These are phyloP conservation scores for Penicillium capsulatum DNA, from an alignment of 2,329 filamentous ascomycete species.

Conservation along the genomic window DNA sequence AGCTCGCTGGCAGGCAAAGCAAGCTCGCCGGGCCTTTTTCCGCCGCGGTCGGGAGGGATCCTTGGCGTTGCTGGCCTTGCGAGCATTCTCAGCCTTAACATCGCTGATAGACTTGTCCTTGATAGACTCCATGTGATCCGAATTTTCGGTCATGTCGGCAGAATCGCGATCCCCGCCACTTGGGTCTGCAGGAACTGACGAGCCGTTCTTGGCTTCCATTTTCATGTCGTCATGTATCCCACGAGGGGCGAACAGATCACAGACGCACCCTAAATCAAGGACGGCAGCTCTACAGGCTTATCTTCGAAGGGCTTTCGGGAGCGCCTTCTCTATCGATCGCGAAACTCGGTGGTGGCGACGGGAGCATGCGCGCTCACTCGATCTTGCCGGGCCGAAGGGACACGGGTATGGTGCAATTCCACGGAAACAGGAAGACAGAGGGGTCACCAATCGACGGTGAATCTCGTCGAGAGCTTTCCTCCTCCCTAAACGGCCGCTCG, in stretches of 20 bases:
- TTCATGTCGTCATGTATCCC: slow-evolving; percentile 33
- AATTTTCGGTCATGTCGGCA: slow-evolving; percentile 34
- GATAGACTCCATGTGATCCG: slow-evolving; percentile 39
- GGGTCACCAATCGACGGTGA: slow-evolving; percentile 6
- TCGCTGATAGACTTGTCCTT: slow-evolving; percentile 47
- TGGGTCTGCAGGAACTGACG: slow-evolving; percentile 35
- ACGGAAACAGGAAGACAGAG: slow-evolving; percentile 1
- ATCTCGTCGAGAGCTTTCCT: background rate
- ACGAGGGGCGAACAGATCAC: background rate
- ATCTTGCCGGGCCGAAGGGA: slow-evolving; percentile 10
- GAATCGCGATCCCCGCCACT: slow-evolving; percentile 38
- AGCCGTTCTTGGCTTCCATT: slow-evolving; percentile 34
- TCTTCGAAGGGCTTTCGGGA: slow-evolving; percentile 1
- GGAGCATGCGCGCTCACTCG: slow-evolving; percentile 17
- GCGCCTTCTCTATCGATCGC: slow-evolving; percentile 11
- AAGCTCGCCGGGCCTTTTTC: slow-evolving; percentile 94
- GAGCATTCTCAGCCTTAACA: slow-evolving; percentile 61
- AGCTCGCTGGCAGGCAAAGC: slow-evolving; percentile 93
- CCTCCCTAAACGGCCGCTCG: background rate
- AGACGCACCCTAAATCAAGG: background rate
- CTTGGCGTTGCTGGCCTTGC: slow-evolving; percentile 63
- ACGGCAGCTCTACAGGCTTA: slow-evolving; percentile 1
- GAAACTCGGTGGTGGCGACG: slow-evolving; percentile 15
- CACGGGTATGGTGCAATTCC: slow-evolving; percentile 12
- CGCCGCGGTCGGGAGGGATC: slow-evolving; percentile 83